Evolutionary conservation across 306 rosid genomes (phyloP).

Genomic region (Albizia julibrissin): DNA sequence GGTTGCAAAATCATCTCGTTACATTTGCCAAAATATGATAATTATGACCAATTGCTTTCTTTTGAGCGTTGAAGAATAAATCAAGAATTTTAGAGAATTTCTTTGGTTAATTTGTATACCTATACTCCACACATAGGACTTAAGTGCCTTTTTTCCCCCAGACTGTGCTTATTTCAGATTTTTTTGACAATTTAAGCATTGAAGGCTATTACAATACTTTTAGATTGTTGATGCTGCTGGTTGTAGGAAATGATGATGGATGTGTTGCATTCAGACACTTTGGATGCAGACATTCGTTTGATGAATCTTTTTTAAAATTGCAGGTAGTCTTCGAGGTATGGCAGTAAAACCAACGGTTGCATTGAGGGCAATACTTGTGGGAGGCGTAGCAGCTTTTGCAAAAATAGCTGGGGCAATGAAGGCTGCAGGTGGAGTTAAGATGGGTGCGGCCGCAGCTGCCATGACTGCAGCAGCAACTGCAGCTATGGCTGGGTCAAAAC

Average conservation of each 20-base stretch:
- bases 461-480: conserved; percentile 75
- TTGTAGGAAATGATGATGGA: neutral
- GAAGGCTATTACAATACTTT: neutral
- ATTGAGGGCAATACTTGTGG: conserved; percentile 64
- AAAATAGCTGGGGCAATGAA: conserved; percentile 58
- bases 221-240: neutral
- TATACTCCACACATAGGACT: neutral
- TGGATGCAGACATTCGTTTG: neutral
- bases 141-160: neutral
- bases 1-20: neutral
- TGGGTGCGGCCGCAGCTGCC: conserved; percentile 66
- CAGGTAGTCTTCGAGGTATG: conserved; percentile 41
- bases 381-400: conserved; percentile 75
- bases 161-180: neutral
- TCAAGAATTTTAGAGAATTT: neutral
- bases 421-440: conserved; percentile 57
- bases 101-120: neutral
- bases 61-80: neutral
- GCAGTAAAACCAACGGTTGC: conserved; percentile 69
- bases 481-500: conserved; percentile 52
- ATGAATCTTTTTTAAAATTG: conserved; percentile 15
- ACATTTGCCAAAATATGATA: neutral
- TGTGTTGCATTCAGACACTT: neutral
- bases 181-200: neutral
- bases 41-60: neutral